Evolutionary conservation across 805 yeast genomes (phyloP), one percentile per base, ranked within the genome.

Genomic region (Yarrowia sp.): DNA sequence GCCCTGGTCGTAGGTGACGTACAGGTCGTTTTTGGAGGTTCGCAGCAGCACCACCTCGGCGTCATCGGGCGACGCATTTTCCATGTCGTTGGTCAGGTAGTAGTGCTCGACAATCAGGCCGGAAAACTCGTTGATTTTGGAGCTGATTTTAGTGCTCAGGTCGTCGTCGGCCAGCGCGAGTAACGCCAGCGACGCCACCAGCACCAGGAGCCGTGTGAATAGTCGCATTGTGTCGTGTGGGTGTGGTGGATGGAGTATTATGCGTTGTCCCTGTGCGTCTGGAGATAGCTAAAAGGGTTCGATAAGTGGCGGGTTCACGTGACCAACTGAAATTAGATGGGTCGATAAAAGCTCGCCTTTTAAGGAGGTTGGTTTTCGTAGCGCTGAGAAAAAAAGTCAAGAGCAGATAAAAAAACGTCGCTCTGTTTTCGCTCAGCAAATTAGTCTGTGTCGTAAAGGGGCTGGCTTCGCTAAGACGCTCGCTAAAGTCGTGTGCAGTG

Each of bases 1-100:
- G 13, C 93, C 93, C 39, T 88, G 88, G 70, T 90, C 85, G 67
- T 81, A 86, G 0, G 97, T 88, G 7, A 89, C 80, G 67, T 76
- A 86, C 2, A 84, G 80, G 5, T 76, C 75, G 47, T 81, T 77
- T 12, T 78, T 75, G 24, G 74, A 70, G 0, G 93, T 86, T 53
- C 82, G 74, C 6, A 88, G 73, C 14, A 93, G 70, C 7, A 93
- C 71, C 0, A 91, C 82, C 69, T 88, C 92, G 65, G 84, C 88
- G 24, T 77, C 78, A 1, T 55, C 61, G 14, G 61, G 47, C 5
- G 47, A 38, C 12, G 77, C 74, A 21, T 65, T 55, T 1, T 72
- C 73, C 22, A 75, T 70, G 58, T 82, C 79, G 62, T 81, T 81
- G 53, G 85, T 86, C 62, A 88, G 76, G 67, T 88, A 88, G 58